These are phyloP conservation scores for Hyphodiscus hymeniophilus DNA, from an alignment of 495 filamentous ascomycete species.

Conservation along the genomic window DNA sequence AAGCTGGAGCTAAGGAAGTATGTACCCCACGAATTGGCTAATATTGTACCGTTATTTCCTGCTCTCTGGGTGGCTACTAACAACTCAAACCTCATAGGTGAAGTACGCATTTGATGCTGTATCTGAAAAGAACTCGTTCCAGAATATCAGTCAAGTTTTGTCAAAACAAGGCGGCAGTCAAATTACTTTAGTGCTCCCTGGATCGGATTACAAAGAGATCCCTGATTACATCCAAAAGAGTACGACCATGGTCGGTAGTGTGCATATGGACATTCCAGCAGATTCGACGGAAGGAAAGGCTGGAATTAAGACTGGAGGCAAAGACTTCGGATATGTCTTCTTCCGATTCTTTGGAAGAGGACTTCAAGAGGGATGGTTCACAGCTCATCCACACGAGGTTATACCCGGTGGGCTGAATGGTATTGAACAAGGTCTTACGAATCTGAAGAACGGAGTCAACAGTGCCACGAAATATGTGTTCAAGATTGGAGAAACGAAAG, in stretches of 20 bases:
- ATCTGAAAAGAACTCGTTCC: slow-evolving; percentile 38
- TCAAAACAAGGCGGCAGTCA: slow-evolving; percentile 32
- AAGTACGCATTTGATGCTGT: slow-evolving; percentile 55
- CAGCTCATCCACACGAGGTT: slow-evolving; percentile 52
- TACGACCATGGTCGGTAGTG: slow-evolving; percentile 38
- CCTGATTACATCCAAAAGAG: slow-evolving; percentile 28
- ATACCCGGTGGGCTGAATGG: slow-evolving; percentile 51
- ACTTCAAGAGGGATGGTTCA: slow-evolving; percentile 40
- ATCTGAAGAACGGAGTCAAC: slow-evolving; percentile 54
- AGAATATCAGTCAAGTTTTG: slow-evolving; percentile 40
- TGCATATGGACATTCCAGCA: slow-evolving; percentile 32
- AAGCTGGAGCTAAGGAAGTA: slow-evolving; percentile 24
- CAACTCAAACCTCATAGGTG: too few relatives aligned
- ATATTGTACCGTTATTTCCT: too few relatives aligned
- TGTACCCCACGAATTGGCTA: too few relatives aligned
- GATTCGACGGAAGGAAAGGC: slow-evolving; percentile 4
- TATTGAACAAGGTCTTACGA: slow-evolving; percentile 44
- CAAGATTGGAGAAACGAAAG: slow-evolving; percentile 52
- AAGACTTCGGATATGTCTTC: slow-evolving; percentile 52
- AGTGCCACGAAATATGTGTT: slow-evolving; percentile 65
- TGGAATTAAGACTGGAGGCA: slow-evolving; percentile 22
- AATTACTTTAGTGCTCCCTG: slow-evolving; percentile 47
- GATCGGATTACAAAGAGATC: slow-evolving; percentile 25
- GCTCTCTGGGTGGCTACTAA: too few relatives aligned
- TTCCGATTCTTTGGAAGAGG: slow-evolving; percentile 7